Percentiles rank a stretch among this genome's conserved stretches.
Evolutionary conservation across 2,329 filamentous ascomycete species (phyloP).

Genomic region (Botryotinia convoluta): DNA sequence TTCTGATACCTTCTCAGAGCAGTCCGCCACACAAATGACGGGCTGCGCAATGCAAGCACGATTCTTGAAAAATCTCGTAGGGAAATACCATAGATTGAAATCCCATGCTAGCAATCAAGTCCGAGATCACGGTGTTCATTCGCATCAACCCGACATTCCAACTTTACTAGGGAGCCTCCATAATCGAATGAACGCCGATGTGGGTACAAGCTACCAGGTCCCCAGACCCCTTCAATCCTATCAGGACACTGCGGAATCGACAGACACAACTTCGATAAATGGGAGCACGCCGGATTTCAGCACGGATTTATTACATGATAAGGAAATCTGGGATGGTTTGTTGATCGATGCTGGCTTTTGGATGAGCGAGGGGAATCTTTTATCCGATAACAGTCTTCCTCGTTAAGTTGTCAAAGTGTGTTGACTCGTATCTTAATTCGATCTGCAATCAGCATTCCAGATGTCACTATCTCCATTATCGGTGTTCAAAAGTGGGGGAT

Average conservation of each 20-base stretch:
- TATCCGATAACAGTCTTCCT: slow-evolving; percentile 12
- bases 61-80: slow-evolving; percentile 35
- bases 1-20: slow-evolving; percentile 33
- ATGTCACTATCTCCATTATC: not conserved
- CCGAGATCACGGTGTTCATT: not conserved
- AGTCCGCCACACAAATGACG: slow-evolving; percentile 34
- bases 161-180: not conserved
- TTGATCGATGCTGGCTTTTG: slow-evolving; percentile 38
- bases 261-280: not conserved
- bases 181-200: not conserved
- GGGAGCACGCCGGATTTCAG: slow-evolving; percentile 9
- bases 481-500: slow-evolving; percentile 6
- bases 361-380: slow-evolving; percentile 33
- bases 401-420: not conserved
- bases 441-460: not conserved
- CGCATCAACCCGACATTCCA: not conserved
- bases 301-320: slow-evolving; percentile 25
- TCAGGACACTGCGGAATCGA: not conserved
- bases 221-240: not conserved
- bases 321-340: slow-evolving; percentile 35
- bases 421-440: not conserved
- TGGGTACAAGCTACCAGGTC: not conserved
- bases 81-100: slow-evolving; percentile 25
- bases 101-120: not conserved
- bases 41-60: slow-evolving; percentile 39